These are phyloP conservation scores for Artomyces pyxidatus DNA, from an alignment of 768 basidiomycete genomes.

Conservation along the genomic window DNA sequence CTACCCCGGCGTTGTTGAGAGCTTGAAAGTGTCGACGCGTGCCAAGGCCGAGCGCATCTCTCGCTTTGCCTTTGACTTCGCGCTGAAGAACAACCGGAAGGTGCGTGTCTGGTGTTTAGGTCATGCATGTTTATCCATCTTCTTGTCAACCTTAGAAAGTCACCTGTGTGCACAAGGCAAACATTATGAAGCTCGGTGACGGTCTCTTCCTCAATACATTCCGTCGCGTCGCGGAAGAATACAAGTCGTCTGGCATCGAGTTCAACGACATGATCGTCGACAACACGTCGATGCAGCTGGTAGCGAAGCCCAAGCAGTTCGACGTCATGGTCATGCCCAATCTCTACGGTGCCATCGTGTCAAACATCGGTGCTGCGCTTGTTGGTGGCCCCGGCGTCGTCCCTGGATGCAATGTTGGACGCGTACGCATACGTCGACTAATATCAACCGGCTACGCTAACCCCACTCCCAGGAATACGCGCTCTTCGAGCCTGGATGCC, in stretches of 20 bases:
- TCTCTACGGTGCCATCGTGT: conserved; percentile 93
- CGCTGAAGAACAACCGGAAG: conserved; percentile 97
- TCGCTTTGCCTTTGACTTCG: conserved; percentile 98
- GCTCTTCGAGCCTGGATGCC: conserved; percentile 96
- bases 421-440: conserved; percentile 40
- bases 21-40: conserved; percentile 92
- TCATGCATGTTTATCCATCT: neutral
- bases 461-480: conserved; percentile 72
- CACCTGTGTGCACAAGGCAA: conserved; percentile 99
- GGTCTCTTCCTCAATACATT: conserved; percentile 99
- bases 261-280: conserved; percentile 99
- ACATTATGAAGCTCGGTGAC: conserved; percentile 99
- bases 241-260: conserved; percentile 84
- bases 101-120: conserved; percentile 31
- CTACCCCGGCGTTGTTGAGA: conserved; percentile 97
- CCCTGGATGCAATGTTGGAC: conserved; percentile 95
- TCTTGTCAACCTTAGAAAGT: conserved; percentile 67
- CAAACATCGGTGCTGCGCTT: conserved; percentile 97
- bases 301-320: conserved; percentile 91
- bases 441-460: neutral
- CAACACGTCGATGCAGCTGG: conserved; percentile 99
- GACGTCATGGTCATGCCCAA: conserved; percentile 99
- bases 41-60: conserved; percentile 94
- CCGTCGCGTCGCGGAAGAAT: conserved; percentile 93
- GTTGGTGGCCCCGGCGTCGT: conserved; percentile 98